These are phyloP conservation scores for Lasiodiplodia sp. DNA, from an alignment of 2,329 filamentous ascomycete genomes.

Conservation along the genomic window DNA sequence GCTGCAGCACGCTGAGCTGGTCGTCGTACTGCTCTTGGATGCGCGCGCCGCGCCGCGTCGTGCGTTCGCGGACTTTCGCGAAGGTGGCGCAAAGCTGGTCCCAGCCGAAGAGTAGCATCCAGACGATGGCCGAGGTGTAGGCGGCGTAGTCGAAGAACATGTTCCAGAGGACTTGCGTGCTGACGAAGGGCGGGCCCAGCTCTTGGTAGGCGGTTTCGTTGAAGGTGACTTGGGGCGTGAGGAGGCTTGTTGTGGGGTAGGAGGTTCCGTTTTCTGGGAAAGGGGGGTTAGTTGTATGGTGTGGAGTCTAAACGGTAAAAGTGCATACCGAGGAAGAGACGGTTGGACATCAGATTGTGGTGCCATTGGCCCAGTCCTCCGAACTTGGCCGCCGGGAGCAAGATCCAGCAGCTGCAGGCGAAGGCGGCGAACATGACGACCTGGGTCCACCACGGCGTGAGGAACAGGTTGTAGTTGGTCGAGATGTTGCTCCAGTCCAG, in stretches of 20 bases:
- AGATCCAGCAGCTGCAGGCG: constrained; percentile 64
- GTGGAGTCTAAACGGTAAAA: no score
- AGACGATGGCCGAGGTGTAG: constrained; percentile 64
- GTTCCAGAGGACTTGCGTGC: constrained; percentile 64
- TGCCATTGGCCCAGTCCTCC: constrained; percentile 55
- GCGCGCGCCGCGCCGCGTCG: background rate
- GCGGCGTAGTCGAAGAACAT: constrained; percentile 69
- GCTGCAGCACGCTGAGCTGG: constrained; percentile 65
- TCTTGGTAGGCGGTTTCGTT: constrained; percentile 57
- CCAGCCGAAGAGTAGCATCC: constrained; percentile 65
- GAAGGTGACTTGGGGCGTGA: constrained; percentile 55
- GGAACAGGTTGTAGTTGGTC: constrained; percentile 52
- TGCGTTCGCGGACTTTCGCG: constrained; percentile 50
- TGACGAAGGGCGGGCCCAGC: constrained; percentile 64
- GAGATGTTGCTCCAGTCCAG: constrained; percentile 69
- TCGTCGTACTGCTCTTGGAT: constrained; percentile 61
- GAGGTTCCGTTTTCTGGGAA: constrained; percentile 58
- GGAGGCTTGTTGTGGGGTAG: constrained; percentile 54
- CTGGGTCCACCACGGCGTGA: constrained; percentile 64
- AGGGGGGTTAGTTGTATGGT: constrained; percentile 38
- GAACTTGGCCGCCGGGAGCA: constrained; percentile 66
- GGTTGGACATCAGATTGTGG: constrained; percentile 65
- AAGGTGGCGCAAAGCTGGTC: constrained; percentile 56
- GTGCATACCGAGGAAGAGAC: constrained; percentile 18
- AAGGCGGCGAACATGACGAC: constrained; percentile 64